These are phyloP conservation scores for Alternaria panax DNA, from an alignment of 2,329 filamentous ascomycete species.

Conservation along the genomic window DNA sequence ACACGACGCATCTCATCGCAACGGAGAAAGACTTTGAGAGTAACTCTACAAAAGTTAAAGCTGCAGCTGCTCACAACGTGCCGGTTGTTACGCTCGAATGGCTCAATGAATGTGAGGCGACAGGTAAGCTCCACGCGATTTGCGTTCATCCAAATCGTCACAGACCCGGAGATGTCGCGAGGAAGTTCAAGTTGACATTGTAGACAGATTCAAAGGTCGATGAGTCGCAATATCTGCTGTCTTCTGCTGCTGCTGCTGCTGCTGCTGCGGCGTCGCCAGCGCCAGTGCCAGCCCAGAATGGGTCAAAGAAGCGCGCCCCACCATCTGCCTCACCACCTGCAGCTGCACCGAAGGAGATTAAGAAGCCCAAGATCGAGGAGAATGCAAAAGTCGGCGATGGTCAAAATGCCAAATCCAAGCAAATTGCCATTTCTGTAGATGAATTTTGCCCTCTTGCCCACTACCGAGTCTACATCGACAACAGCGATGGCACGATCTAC, in stretches of 20 bases:
- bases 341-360: slow-evolving; percentile 23
- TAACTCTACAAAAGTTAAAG: slow-evolving; percentile 60
- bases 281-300: slow-evolving; percentile 21
- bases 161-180: not conserved
- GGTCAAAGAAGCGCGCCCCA: slow-evolving; percentile 44
- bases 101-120: slow-evolving; percentile 64
- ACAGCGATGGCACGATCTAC: slow-evolving; percentile 71
- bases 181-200: not conserved
- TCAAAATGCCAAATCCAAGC: slow-evolving; percentile 54
- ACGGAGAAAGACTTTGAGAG: slow-evolving; percentile 62
- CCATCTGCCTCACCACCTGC: slow-evolving; percentile 27
- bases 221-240: slow-evolving; percentile 50
- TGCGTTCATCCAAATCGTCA: not conserved
- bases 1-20: slow-evolving; percentile 65
- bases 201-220: slow-evolving; percentile 42
- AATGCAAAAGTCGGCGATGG: slow-evolving; percentile 53
- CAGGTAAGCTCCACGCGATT: slow-evolving; percentile 36
- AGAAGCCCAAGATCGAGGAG: slow-evolving; percentile 36
- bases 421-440: slow-evolving; percentile 57
- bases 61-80: slow-evolving; percentile 57
- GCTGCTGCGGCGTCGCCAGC: slow-evolving; percentile 10
- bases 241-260: slow-evolving; percentile 11
- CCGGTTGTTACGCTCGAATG: slow-evolving; percentile 67
- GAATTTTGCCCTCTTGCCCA: slow-evolving; percentile 48
- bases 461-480: slow-evolving; percentile 69